Conservation (phyloP, 768 basidiomycete species). For the Boletus subparvulus region DNA sequence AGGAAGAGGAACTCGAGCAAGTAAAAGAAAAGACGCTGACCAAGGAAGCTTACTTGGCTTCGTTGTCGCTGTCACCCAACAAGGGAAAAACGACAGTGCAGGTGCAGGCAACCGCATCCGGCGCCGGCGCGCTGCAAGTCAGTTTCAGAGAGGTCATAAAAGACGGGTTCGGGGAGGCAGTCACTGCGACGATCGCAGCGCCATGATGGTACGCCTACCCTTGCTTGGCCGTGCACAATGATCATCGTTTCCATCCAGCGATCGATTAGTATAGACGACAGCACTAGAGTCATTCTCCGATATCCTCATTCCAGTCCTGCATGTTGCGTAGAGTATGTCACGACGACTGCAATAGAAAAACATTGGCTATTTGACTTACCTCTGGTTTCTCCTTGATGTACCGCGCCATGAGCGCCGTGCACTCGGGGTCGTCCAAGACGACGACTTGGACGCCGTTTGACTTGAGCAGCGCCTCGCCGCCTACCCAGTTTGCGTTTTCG, state of each 20-base stretch:
- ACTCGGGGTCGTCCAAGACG: constrained; percentile 47
- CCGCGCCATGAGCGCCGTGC: constrained; percentile 52
- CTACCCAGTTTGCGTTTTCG: constrained; percentile 55
- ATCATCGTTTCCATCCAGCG: not conserved
- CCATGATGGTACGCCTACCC: constrained; percentile 14
- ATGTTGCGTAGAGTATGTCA: constrained; percentile 15
- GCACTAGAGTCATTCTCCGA: constrained; percentile 41
- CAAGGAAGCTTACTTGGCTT: constrained; percentile 51
- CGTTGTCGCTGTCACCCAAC: constrained; percentile 34
- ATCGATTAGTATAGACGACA: constrained; percentile 8
- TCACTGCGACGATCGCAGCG: constrained; percentile 28
- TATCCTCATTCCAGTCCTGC: constrained; percentile 62
- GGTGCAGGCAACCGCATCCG: constrained; percentile 38
- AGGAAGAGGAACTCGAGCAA: constrained; percentile 63
- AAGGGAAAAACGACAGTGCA: constrained; percentile 54
- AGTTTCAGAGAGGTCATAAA: constrained; percentile 40
- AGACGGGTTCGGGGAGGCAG: constrained; percentile 33
- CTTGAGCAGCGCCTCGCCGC: constrained; percentile 54
- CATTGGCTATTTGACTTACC: constrained; percentile 29
- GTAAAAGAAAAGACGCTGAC: constrained; percentile 59
- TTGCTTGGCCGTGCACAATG: not conserved
- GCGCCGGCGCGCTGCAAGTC: constrained; percentile 38
- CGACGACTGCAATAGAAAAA: constrained; percentile 7
- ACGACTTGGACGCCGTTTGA: constrained; percentile 54
- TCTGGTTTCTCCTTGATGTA: constrained; percentile 60